Percentiles rank a stretch among this genome's conserved stretches.
phyloP scores from a whole-genome alignment of 768 basidiomycete species.

The Amylocystis lapponica region DNA sequence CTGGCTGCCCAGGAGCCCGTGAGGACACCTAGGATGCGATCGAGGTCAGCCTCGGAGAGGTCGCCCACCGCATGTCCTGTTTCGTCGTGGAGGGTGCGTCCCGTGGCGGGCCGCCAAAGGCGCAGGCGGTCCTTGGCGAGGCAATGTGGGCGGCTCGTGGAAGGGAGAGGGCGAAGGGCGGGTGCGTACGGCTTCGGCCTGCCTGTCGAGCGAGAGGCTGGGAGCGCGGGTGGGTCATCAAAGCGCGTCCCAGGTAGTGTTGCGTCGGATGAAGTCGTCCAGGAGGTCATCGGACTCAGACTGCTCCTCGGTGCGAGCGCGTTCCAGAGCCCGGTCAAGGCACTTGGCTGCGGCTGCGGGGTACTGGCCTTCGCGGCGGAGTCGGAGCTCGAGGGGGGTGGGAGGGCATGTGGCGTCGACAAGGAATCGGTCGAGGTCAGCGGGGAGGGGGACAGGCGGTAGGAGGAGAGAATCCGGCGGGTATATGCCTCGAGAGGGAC shows the following conservation, averaged over 20 bases:
- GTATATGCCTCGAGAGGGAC: slow-evolving; percentile 15
- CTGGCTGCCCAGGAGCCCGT: too few relatives aligned
- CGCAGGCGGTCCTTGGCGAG: not conserved
- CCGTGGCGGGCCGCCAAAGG: not conserved
- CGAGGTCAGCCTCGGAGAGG: not conserved
- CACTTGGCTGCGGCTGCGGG: not conserved
- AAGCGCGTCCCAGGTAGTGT: not conserved
- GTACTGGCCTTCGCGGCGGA: not conserved
- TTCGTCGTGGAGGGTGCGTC: not conserved
- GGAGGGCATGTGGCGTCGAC: not conserved
- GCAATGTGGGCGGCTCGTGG: not conserved
- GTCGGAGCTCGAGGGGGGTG: not conserved
- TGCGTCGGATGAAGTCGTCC: not conserved
- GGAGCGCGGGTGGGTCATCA: not conserved
- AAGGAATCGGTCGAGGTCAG: slow-evolving; percentile 1
- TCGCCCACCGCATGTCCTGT: not conserved
- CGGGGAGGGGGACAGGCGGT: slow-evolving; percentile 8
- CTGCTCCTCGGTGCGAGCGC: not conserved
- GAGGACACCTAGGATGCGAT: slow-evolving; percentile 4
- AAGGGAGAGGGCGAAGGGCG: too few relatives aligned
- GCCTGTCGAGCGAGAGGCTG: too few relatives aligned
- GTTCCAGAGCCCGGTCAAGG: not conserved
- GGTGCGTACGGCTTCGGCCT: too few relatives aligned
- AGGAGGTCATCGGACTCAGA: not conserved
- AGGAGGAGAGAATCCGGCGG: slow-evolving; percentile 7